These are phyloP conservation scores for Penicillium paneum DNA, from an alignment of 2,329 filamentous ascomycete species.

Conservation along the genomic window DNA sequence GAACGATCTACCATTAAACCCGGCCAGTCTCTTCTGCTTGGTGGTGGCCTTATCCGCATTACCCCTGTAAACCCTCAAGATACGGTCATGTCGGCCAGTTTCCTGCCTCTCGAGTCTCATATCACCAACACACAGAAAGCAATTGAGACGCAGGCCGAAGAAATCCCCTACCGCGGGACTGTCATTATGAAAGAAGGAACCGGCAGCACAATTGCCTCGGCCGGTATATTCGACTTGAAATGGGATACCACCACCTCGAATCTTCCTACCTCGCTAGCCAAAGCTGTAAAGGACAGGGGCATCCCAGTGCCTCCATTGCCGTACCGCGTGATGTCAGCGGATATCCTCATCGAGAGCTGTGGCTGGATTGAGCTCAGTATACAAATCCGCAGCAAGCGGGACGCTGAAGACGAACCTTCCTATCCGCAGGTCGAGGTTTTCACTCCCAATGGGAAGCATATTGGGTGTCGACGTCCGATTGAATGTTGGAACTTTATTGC, in stretches of 20 bases:
- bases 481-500: conserved; percentile 35
- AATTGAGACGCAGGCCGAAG: conserved; percentile 65
- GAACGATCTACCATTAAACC: conserved; percentile 70
- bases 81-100: conserved; percentile 77
- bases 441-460: conserved; percentile 76
- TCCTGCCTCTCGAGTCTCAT: conserved; percentile 75
- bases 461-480: conserved; percentile 49
- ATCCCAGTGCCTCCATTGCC: conserved; percentile 55
- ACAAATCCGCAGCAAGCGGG: conserved; percentile 65
- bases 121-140: conserved; percentile 79
- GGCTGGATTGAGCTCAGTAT: conserved; percentile 89
- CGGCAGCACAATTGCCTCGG: conserved; percentile 60
- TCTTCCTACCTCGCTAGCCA: conserved; percentile 68
- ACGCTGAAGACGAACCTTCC: conserved; percentile 38
- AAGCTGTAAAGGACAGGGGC: conserved; percentile 64
- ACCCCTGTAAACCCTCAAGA: conserved; percentile 66
- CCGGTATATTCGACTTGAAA: conserved; percentile 70
- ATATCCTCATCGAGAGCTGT: conserved; percentile 85
- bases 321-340: conserved; percentile 74
- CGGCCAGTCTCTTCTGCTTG: conserved; percentile 76
- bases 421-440: conserved; percentile 73
- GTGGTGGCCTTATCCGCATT: conserved; percentile 82
- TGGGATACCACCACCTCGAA: conserved; percentile 81
- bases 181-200: conserved; percentile 62
- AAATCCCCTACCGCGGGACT: conserved; percentile 57